Evolutionary conservation across 2,329 filamentous ascomycete genomes (phyloP).

Genomic region (Chaetothyriales sp.): DNA sequence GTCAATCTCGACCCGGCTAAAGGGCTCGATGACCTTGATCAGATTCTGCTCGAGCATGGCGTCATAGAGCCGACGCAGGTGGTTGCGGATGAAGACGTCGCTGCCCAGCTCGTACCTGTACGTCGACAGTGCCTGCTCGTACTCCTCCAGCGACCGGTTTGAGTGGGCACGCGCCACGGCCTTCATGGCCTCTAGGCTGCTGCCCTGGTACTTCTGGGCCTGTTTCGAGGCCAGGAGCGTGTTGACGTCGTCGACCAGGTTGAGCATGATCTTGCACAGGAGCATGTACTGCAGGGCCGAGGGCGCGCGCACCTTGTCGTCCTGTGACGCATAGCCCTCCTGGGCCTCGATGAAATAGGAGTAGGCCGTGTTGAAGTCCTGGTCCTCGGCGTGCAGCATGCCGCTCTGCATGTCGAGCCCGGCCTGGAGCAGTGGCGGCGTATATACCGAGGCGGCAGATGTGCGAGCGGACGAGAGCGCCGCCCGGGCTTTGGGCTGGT

Average conservation of each 20-base stretch:
- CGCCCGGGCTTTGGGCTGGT: constrained; percentile 88
- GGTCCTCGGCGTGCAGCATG: constrained; percentile 96
- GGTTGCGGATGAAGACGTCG: constrained; percentile 92
- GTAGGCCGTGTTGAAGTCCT: constrained; percentile 97
- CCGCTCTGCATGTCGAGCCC: constrained; percentile 98
- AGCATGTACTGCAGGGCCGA: constrained; percentile 98
- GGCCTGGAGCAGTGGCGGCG: constrained; percentile 84
- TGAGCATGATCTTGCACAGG: constrained; percentile 99
- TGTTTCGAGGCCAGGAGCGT: constrained; percentile 91
- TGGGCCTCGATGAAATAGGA: constrained; percentile 99
- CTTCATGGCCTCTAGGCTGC: constrained; percentile 97
- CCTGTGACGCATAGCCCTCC: constrained; percentile 89
- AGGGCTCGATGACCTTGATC: constrained; percentile 98
- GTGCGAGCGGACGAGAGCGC: constrained; percentile 89
- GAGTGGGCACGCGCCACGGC: constrained; percentile 90
- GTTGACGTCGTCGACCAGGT: constrained; percentile 90
- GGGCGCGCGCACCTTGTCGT: constrained; percentile 81
- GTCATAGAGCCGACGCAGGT: constrained; percentile 89
- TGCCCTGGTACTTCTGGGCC: constrained; percentile 87
- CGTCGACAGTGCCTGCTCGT: constrained; percentile 77
- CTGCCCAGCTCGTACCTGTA: constrained; percentile 90
- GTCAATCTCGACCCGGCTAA: constrained; percentile 89
- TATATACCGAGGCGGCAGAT: constrained; percentile 93
- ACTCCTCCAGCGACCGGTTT: constrained; percentile 91
- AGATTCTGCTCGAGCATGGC: constrained; percentile 99